These are phyloP conservation scores for Acidiella bohemica DNA, from an alignment of 495 filamentous ascomycete species.

Conservation along the genomic window DNA sequence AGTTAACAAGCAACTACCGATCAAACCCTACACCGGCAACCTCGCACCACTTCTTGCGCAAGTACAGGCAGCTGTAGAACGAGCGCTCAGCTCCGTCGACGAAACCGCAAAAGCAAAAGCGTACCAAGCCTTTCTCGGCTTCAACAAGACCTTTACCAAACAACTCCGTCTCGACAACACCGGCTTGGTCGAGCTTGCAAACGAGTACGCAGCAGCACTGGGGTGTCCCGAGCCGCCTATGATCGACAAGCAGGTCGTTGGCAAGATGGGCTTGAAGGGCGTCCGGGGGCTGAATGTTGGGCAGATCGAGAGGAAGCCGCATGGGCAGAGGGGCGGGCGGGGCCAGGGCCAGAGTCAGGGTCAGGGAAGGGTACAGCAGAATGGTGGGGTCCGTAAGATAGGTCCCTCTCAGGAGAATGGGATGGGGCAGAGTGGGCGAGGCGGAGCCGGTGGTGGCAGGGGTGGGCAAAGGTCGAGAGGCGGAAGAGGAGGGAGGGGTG, in stretches of 20 bases:
- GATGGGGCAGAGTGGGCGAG: neutral
- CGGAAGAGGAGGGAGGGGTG: neutral
- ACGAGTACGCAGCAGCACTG: slow-evolving; percentile 34
- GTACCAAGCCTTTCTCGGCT: slow-evolving; percentile 45
- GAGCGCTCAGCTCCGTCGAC: slow-evolving; percentile 32
- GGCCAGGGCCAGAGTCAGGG: neutral
- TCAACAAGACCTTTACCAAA: slow-evolving; percentile 38
- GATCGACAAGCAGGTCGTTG: slow-evolving; percentile 33
- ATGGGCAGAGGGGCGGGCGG: neutral
- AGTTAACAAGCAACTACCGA: slow-evolving; percentile 40
- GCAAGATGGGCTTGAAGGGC: slow-evolving; percentile 43
- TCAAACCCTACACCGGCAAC: slow-evolving; percentile 38
- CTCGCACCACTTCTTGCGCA: slow-evolving; percentile 27
- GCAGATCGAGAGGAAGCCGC: neutral
- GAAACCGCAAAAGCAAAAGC: slow-evolving; percentile 39
- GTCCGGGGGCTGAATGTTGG: slow-evolving; percentile 2
- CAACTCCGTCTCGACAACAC: slow-evolving; percentile 28
- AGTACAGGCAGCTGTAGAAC: slow-evolving; percentile 18
- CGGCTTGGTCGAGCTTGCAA: slow-evolving; percentile 33
- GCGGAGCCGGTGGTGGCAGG: neutral
- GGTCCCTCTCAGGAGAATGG: too few species aligned
- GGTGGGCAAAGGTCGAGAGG: too few species aligned
- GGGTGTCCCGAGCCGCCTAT: slow-evolving; percentile 34
- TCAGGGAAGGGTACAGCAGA: neutral
- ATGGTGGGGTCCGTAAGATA: neutral